Percentiles rank a stretch among this genome's conserved stretches.
These are phyloP conservation scores for Rhizophora mangle DNA, from an alignment of 345 rosid species.

Conservation along the genomic window DNA sequence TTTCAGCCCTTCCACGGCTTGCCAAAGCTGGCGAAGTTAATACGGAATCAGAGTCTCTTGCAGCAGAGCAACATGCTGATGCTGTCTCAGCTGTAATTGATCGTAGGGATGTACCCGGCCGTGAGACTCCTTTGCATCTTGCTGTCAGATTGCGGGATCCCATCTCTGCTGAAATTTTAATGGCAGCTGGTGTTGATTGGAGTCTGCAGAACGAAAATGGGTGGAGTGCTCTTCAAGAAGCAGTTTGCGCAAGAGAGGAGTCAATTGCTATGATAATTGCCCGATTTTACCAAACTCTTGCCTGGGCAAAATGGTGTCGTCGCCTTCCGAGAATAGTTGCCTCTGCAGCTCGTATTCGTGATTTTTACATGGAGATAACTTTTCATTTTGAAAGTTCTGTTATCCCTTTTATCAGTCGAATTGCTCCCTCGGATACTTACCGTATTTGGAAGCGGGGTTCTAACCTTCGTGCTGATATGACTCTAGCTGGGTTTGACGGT, in stretches of 20 bases:
- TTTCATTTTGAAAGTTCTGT: slow-evolving; percentile 23
- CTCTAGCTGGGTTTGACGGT: slow-evolving; percentile 21
- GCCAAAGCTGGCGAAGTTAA: slow-evolving; percentile 82
- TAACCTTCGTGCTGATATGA: slow-evolving; percentile 21
- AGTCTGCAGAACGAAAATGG: slow-evolving; percentile 44
- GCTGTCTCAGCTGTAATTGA: slow-evolving; percentile 69
- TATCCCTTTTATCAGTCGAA: slow-evolving; percentile 12
- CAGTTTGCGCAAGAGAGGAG: slow-evolving; percentile 18
- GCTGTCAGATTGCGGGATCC: slow-evolving; percentile 84
- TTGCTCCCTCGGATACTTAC: slow-evolving; percentile 23
- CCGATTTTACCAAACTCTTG: slow-evolving; percentile 13
- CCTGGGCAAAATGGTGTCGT: slow-evolving; percentile 22
- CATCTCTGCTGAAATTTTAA: slow-evolving; percentile 74
- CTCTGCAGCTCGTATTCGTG: slow-evolving; percentile 12
- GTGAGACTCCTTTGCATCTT: slow-evolving; percentile 97
- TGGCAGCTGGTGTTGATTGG: slow-evolving; percentile 98
- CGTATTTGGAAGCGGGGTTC: slow-evolving; percentile 18
- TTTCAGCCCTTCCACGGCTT: slow-evolving; percentile 61
- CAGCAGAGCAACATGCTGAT: slow-evolving; percentile 71
- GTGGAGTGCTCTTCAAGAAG: slow-evolving; percentile 22
- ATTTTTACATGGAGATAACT: slow-evolving; percentile 19
- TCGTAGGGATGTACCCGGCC: slow-evolving; percentile 84
- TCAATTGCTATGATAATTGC: slow-evolving; percentile 18
- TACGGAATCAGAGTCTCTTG: slow-evolving; percentile 72
- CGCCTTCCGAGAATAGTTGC: slow-evolving; percentile 15